phyloP scores from a whole-genome alignment of 75 land plant genomes.

The Adiantum capillusveneris region DNA sequence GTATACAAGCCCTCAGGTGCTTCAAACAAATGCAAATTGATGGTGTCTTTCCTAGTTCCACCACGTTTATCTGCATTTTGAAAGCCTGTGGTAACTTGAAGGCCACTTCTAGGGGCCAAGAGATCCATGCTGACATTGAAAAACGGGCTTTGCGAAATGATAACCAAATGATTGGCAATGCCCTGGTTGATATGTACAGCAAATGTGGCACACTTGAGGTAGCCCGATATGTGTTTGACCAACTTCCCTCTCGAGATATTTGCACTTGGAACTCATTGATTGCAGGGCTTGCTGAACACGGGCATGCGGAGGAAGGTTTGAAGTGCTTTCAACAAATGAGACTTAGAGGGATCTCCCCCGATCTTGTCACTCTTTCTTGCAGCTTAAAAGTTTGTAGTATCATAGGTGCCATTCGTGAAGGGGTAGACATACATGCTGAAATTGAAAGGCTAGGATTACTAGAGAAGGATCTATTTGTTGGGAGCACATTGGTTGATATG shows the following conservation, averaged over 20 bases:
- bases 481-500: slow-evolving; percentile 6
- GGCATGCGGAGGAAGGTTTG: slow-evolving; percentile 25
- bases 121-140: not conserved
- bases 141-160: not conserved
- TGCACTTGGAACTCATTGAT: slow-evolving; percentile 16
- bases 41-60: not conserved
- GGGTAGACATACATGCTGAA: slow-evolving; percentile 13
- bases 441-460: not conserved
- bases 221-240: slow-evolving; percentile 17
- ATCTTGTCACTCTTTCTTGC: slow-evolving; percentile 32
- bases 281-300: slow-evolving; percentile 15
- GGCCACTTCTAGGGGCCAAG: not conserved
- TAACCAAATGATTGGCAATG: not conserved
- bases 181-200: slow-evolving; percentile 14
- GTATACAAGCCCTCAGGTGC: not conserved
- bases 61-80: not conserved
- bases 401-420: slow-evolving; percentile 9
- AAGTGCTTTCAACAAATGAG: slow-evolving; percentile 26
- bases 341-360: slow-evolving; percentile 12
- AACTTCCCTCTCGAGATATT: slow-evolving; percentile 4
- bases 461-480: slow-evolving; percentile 6
- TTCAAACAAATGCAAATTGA: not conserved
- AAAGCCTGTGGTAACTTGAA: not conserved
- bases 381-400: slow-evolving; percentile 26
- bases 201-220: slow-evolving; percentile 18